phyloP scores from a whole-genome alignment of 2,329 filamentous ascomycete genomes.

The Fusarium ambrosium region DNA sequence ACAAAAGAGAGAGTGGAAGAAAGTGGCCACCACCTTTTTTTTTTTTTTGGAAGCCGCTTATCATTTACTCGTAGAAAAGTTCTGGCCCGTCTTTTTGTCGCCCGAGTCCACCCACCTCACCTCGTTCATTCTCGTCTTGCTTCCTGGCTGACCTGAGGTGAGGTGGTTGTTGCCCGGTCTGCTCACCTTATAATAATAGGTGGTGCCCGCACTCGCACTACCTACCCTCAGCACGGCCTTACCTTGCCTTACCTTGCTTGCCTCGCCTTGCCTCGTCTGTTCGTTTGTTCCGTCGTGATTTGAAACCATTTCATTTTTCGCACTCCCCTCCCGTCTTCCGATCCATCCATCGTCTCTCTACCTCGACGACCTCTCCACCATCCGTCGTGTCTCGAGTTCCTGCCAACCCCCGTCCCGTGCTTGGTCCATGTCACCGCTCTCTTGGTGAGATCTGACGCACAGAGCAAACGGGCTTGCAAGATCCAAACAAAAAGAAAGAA shows the following conservation, averaged over 20 bases:
- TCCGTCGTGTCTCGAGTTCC: conserved; percentile 32
- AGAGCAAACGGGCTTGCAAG: conserved; percentile 39
- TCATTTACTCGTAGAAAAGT: background rate
- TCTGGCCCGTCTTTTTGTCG: conserved; percentile 27
- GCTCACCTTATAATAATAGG: conserved; percentile 38
- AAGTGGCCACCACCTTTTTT: conserved; percentile 22
- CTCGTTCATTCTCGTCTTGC: conserved; percentile 15
- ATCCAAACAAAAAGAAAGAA: conserved; percentile 34
- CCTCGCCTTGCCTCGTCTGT: conserved; percentile 24
- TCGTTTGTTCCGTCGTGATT: conserved; percentile 45
- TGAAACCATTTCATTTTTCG: conserved; percentile 40
- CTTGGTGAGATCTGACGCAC: conserved; percentile 45
- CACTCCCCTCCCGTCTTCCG: conserved; percentile 26
- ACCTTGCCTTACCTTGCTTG: conserved; percentile 43
- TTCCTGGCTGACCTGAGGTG: conserved; percentile 15
- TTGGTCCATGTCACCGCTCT: conserved; percentile 44
- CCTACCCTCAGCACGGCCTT: conserved; percentile 25
- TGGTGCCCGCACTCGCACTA: conserved; percentile 21
- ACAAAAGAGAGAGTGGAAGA: background rate
- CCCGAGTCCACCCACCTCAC: conserved; percentile 12
- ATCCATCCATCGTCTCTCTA: conserved; percentile 25
- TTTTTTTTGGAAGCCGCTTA: conserved; percentile 7
- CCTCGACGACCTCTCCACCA: conserved; percentile 14
- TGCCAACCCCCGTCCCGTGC: conserved; percentile 41
- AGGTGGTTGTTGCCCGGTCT: conserved; percentile 34